A percentile compares a stretch with the other conserved stretches of the same genome.
phyloP scores from a whole-genome alignment of 108 stramenopile genomes.

The Parietichytrium sp. region DNA sequence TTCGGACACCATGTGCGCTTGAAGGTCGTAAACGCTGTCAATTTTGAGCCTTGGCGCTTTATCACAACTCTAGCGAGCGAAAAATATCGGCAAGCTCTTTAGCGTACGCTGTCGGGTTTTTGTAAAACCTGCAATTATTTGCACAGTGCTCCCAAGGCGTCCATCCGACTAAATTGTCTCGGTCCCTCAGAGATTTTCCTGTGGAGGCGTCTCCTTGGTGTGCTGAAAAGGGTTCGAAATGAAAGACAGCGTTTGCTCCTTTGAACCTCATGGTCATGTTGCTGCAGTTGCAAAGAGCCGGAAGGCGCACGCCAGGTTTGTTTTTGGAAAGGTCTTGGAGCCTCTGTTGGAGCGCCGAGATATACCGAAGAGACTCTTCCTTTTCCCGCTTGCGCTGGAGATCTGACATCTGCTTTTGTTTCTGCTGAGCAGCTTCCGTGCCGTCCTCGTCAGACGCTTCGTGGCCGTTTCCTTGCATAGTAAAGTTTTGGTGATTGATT shows the following conservation, averaged over 20 bases:
- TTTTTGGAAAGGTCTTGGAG: neutral
- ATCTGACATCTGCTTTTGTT: no score
- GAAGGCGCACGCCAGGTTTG: neutral
- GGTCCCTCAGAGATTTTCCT: no score
- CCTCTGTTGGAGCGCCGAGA: conserved; percentile 16
- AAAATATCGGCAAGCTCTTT: conserved; percentile 33
- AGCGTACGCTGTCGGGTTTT: neutral
- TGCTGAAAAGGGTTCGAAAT: no score
- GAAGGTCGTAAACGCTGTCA: no score
- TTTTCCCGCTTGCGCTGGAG: conserved; percentile 23
- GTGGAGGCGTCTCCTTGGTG: no score
- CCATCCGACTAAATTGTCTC: no score
- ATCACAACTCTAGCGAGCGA: neutral
- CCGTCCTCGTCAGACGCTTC: no score
- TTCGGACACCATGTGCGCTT: no score
- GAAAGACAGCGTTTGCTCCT: neutral
- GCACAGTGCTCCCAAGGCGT: conserved; percentile 10
- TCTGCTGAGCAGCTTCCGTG: no score
- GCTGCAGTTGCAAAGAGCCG: neutral
- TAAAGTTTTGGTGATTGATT: no score
- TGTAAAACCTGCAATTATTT: conserved; percentile 6
- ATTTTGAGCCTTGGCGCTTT: neutral
- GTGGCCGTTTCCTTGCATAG: no score
- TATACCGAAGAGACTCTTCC: conserved; percentile 28
- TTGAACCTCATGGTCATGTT: neutral